Percentiles rank a stretch among this genome's conserved stretches.
Evolutionary conservation across 306 rosid genomes (phyloP).

Genomic region (Carpinus fangiana): DNA sequence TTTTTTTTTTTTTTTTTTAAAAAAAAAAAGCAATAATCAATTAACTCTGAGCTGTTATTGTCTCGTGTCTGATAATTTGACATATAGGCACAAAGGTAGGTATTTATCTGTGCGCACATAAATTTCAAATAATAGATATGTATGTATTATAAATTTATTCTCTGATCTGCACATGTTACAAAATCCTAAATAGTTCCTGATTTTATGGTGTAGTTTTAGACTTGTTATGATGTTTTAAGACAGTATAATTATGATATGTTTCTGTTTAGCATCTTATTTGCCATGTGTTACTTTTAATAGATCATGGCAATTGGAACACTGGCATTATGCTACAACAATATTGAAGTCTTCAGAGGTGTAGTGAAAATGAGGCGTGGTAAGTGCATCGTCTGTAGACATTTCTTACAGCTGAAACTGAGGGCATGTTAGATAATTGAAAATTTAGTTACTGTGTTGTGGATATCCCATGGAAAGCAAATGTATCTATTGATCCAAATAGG

Average conservation of each 20-base stretch:
- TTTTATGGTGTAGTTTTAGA: background rate
- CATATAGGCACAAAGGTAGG: background rate
- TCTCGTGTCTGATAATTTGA: slow-evolving; percentile 12
- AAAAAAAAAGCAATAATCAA: too few species aligned
- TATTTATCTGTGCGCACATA: background rate
- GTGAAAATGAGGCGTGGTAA: slow-evolving; percentile 98
- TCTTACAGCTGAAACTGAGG: slow-evolving; percentile 19
- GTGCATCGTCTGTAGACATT: slow-evolving; percentile 31
- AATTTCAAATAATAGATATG: background rate
- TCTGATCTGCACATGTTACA: background rate
- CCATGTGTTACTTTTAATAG: slow-evolving; percentile 42
- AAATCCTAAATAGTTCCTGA: background rate
- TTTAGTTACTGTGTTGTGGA: slow-evolving; percentile 12
- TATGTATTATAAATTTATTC: background rate
- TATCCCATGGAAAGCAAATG: slow-evolving; percentile 17
- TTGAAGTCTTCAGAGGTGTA: slow-evolving; percentile 88
- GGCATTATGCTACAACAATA: slow-evolving; percentile 87
- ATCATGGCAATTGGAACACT: slow-evolving; percentile 96
- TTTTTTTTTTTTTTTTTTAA: too few species aligned
- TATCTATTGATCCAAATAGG: background rate
- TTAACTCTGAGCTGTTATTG: slow-evolving; percentile 12
- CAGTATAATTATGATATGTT: background rate
- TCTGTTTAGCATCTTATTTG: slow-evolving; percentile 29
- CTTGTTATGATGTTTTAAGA: slow-evolving; percentile 5
- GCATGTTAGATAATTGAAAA: slow-evolving; percentile 11